These are phyloP conservation scores for Ceratobasidium sp. DNA, from an alignment of 1,284 basidiomycete species.

Conservation along the genomic window DNA sequence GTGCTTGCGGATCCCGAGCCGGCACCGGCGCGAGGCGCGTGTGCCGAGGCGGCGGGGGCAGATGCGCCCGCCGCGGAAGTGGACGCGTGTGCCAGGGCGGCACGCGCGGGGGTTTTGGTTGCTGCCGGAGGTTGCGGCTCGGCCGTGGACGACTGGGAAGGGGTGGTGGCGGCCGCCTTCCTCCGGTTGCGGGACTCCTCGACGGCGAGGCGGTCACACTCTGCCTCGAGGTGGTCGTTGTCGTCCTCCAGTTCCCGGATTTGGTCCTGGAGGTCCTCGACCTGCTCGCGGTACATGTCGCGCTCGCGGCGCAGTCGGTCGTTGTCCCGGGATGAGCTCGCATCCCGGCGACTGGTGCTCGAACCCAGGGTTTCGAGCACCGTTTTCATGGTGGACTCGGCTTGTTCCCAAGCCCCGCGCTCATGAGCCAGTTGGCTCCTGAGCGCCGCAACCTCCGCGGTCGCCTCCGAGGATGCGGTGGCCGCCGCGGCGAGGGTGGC, in stretches of 20 bases:
- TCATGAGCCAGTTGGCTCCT: slow-evolving; percentile 8
- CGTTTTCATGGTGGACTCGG: neutral
- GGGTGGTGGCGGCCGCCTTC: neutral
- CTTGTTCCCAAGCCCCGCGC: neutral
- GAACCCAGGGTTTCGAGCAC: neutral
- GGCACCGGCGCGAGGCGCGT: neutral
- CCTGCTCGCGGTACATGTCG: neutral
- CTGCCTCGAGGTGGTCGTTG: neutral
- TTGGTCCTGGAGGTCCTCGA: neutral
- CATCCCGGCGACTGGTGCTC: neutral
- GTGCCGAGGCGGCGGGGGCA: neutral
- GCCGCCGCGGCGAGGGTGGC: neutral
- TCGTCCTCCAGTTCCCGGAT: neutral
- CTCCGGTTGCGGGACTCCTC: neutral
- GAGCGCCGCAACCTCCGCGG: neutral
- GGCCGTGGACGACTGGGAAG: neutral
- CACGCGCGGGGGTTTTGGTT: neutral
- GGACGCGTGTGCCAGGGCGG: neutral
- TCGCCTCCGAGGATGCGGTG: no score
- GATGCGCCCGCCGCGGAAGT: neutral
- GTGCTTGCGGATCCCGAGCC: neutral
- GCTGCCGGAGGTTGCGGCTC: neutral
- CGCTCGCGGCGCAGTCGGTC: slow-evolving; percentile 1
- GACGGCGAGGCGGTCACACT: neutral
- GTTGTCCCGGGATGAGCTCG: neutral